Base-by-base conservation (phyloP, 2,329 filamentous ascomycete species). In the Pochonia chlamydosporia region DNA sequence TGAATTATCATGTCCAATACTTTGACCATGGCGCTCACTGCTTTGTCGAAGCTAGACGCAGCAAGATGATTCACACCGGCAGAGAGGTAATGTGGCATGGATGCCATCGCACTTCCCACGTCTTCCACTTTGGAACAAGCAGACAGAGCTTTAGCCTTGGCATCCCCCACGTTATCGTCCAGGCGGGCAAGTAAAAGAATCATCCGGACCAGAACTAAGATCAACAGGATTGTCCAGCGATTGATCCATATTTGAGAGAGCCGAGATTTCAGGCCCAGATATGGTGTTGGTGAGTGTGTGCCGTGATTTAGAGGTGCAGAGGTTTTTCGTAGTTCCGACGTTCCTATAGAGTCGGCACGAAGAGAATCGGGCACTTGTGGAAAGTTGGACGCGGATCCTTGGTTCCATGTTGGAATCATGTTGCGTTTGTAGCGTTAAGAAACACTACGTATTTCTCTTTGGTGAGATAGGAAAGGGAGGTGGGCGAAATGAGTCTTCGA, bases 241-340 rank as follows among this genome's bases (percentile, higher is more conserved):
- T 99, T 97, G 72, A 99, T 84, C 90, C 92, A 96, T 66, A 95
- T 79, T 74, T 99, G 93, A 44, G 93, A 97, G 59, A 97, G 78
- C 60, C 91, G 85, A 59, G 92, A 85, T 61, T 84, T 82, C 62
- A 96, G 82, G 59, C 91, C 90, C 53, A 99, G 86, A 66, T 97
- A 97, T 52, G 93, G 92, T 54, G 90, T 96, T 61, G 87, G 78
- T 62, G 81, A 81, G 64, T 80, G 23, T 23, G 21, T 30, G 9
- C 10, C 9, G 14, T 10, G n/a, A 18, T 26, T 21, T 20, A 16
- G 26, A 13, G 11, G 26, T 5, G 18, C 31, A 10, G 28, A 25
- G 41, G 10, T 3, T 9, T 46, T 20, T 41, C 62, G 59, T 16
- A 59, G 52, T 48, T 59, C 63, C 39, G 55, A 57, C 49, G 63